A percentile compares a stretch with the other conserved stretches of the same genome.
Conservation (phyloP, 257 asterid species). For the Gentiana straminea region DNA sequence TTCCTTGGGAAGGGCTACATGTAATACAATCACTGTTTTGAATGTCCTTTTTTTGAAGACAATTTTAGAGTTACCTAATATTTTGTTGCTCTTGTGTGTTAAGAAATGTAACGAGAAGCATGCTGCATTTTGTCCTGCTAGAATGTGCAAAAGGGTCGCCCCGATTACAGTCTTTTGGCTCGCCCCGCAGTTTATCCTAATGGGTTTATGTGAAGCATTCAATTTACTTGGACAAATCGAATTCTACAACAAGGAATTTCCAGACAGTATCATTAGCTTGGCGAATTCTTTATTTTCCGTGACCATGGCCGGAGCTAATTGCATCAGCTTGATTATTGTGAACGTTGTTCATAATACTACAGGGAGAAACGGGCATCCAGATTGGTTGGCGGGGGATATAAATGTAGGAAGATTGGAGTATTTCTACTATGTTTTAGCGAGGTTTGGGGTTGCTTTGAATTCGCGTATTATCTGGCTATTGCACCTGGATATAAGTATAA, state of each 20-base stretch:
- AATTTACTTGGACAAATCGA: conserved; percentile 75
- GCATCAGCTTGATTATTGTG: conserved; percentile 45
- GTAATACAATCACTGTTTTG: too few species aligned
- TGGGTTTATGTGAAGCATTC: conserved; percentile 90
- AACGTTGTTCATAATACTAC: conserved; percentile 58
- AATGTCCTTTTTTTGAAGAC: too few species aligned
- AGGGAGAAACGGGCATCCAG: conserved; percentile 38
- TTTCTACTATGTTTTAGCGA: conserved; percentile 54
- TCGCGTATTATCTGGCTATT: conserved; percentile 41
- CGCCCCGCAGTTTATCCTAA: conserved; percentile 72
- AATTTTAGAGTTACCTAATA: too few species aligned
- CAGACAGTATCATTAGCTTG: conserved; percentile 66
- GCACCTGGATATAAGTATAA: conserved; percentile 54
- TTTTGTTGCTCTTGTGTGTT: too few species aligned
- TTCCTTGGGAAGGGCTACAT: too few species aligned
- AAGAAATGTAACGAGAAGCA: too few species aligned
- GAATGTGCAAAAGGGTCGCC: conserved; percentile 21
- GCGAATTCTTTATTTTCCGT: conserved; percentile 74
- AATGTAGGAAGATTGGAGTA: conserved; percentile 55
- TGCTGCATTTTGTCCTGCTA: too few species aligned
- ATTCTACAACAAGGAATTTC: conserved; percentile 77
- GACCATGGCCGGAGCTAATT: conserved; percentile 55
- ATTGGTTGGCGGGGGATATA: conserved; percentile 66
- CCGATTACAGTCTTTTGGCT: conserved; percentile 69
- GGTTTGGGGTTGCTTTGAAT: conserved; percentile 45